Evolutionary conservation across 2,329 filamentous ascomycete species (phyloP).

Genomic region (Epichloe typhina): DNA sequence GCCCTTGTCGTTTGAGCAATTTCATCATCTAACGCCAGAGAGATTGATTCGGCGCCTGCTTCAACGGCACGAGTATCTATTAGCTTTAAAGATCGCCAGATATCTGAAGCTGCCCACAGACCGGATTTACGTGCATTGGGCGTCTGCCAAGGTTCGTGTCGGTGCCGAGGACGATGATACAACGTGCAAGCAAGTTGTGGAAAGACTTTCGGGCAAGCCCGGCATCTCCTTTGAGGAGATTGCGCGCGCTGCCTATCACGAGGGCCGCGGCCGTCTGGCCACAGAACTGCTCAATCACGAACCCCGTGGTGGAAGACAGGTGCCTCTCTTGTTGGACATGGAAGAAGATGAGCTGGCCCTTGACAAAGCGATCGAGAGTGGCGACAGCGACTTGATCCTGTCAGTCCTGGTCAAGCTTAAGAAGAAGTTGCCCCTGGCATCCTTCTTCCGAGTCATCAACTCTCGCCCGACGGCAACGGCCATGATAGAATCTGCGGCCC

Average conservation of each 20-base stretch:
- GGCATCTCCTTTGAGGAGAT: constrained; percentile 95
- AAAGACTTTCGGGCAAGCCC: constrained; percentile 72
- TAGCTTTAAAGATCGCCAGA: constrained; percentile 77
- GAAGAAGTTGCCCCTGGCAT: constrained; percentile 77
- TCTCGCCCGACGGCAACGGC: constrained; percentile 73
- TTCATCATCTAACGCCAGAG: constrained; percentile 78
- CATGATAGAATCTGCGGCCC: constrained; percentile 73
- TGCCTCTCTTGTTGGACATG: constrained; percentile 85
- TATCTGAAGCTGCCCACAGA: constrained; percentile 79
- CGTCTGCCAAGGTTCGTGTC: constrained; percentile 79
- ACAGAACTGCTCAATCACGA: constrained; percentile 89
- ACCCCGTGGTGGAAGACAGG: constrained; percentile 87
- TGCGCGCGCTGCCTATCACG: constrained; percentile 83
- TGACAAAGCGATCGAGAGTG: constrained; percentile 92
- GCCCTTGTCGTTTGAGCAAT: constrained; percentile 87
- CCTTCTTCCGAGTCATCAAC: constrained; percentile 88
- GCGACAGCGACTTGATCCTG: constrained; percentile 85
- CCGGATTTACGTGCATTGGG: constrained; percentile 93
- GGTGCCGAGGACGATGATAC: constrained; percentile 78
- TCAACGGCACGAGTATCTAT: constrained; percentile 78
- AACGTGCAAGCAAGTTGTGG: constrained; percentile 75
- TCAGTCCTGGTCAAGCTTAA: constrained; percentile 79
- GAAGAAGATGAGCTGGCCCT: constrained; percentile 90
- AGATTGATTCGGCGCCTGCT: constrained; percentile 75
- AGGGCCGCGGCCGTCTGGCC: constrained; percentile 77